Conservation (phyloP, 495 filamentous ascomycete genomes). For the Durotheca rogersii region DNA sequence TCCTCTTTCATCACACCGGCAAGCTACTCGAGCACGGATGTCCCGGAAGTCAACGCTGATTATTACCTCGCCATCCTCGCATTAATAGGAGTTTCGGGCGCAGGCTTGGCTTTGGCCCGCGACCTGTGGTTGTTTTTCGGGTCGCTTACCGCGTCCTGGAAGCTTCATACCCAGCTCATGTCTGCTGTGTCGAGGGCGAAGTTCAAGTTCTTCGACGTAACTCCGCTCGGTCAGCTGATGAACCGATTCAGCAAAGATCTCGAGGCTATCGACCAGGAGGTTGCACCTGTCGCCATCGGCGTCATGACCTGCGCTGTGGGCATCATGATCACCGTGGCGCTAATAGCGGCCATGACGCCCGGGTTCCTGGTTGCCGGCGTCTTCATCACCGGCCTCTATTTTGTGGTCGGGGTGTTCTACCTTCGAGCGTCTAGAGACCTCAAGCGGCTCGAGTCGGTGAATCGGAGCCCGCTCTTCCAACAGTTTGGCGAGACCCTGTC, state of each 20-base stretch:
- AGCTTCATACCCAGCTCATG: constrained; percentile 79
- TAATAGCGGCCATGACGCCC: constrained; percentile 93
- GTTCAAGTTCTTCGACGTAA: constrained; percentile 97
- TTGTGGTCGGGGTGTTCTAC: constrained; percentile 82
- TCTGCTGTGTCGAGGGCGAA: constrained; percentile 79
- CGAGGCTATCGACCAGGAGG: constrained; percentile 93
- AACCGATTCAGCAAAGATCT: constrained; percentile 98
- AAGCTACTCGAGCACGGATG: constrained; percentile 32
- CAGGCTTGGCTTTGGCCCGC: constrained; percentile 70
- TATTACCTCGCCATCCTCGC: constrained; percentile 89
- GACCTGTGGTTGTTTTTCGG: constrained; percentile 91
- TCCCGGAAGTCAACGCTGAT: constrained; percentile 65
- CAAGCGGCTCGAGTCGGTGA: constrained; percentile 92
- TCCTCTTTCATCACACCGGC: constrained; percentile 27
- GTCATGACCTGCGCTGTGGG: constrained; percentile 56
- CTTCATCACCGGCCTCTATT: constrained; percentile 82
- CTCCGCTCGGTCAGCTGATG: constrained; percentile 94
- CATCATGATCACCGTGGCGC: constrained; percentile 81
- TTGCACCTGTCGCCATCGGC: constrained; percentile 80
- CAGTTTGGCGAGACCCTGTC: constrained; percentile 96
- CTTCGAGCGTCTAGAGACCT: constrained; percentile 87
- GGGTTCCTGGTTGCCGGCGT: constrained; percentile 85
- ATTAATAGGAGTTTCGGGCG: constrained; percentile 70
- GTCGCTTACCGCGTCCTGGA: constrained; percentile 82
- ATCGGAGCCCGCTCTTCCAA: constrained; percentile 93